Evolutionary conservation across 2,329 filamentous ascomycete species (phyloP).

Genomic region (Trichoderma semiorbis): DNA sequence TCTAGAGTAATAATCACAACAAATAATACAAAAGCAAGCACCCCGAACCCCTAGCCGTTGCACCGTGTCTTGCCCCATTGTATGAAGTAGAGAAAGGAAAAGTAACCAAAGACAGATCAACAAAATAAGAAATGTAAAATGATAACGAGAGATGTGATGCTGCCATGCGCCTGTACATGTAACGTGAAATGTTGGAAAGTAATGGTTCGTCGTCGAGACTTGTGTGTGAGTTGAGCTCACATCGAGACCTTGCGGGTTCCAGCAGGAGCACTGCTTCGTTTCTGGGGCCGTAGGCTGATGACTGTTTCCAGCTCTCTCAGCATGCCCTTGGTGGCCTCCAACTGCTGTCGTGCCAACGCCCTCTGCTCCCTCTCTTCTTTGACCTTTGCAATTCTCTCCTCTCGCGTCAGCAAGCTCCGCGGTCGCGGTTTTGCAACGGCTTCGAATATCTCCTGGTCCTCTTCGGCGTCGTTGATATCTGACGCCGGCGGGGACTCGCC

Average conservation of each 20-base stretch:
- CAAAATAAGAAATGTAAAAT: neutral
- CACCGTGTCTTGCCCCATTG: constrained; percentile 4
- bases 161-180: constrained; percentile 14
- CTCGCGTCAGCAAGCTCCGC: constrained; percentile 69
- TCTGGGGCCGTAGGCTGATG: constrained; percentile 56
- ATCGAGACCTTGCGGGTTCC: constrained; percentile 42
- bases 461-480: constrained; percentile 56
- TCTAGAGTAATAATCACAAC: neutral
- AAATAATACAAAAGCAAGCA: neutral
- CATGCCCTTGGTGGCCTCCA: constrained; percentile 84
- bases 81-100: neutral
- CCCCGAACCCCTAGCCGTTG: constrained; percentile 3
- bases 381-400: constrained; percentile 84
- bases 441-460: constrained; percentile 82
- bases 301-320: constrained; percentile 88
- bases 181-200: neutral
- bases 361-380: constrained; percentile 79
- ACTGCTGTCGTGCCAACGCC: constrained; percentile 66
- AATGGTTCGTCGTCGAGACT: constrained; percentile 10
- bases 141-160: neutral
- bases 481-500: constrained; percentile 60
- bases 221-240: constrained; percentile 28
- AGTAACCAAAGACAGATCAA: neutral
- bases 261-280: constrained; percentile 36
- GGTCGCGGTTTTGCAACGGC: constrained; percentile 73